phyloP scores from a whole-genome alignment of 2,329 filamentous ascomycete genomes.

The Xylariales sp. region DNA sequence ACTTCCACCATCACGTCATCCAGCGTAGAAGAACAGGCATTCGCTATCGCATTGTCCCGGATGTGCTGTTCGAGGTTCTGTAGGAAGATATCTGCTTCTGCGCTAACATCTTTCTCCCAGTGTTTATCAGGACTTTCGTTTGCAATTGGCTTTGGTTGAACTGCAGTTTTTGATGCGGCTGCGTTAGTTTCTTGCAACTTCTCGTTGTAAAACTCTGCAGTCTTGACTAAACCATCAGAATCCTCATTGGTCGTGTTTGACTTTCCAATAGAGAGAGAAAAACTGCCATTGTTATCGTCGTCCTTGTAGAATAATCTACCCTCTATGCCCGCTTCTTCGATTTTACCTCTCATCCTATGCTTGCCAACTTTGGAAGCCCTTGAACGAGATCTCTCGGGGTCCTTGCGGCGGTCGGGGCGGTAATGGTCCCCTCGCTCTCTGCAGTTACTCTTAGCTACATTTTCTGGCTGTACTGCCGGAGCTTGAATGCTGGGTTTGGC shows the following conservation, averaged over 20 bases:
- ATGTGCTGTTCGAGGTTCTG: conserved; percentile 2
- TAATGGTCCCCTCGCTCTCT: no score
- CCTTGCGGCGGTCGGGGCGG: no score
- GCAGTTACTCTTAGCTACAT: no score
- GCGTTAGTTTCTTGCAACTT: neutral
- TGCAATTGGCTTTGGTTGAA: neutral
- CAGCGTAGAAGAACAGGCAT: neutral
- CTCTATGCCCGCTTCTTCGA: no score
- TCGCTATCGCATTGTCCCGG: neutral
- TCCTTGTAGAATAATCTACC: conserved; percentile 8
- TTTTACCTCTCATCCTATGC: no score
- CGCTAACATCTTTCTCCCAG: neutral
- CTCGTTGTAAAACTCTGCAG: neutral
- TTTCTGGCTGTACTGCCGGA: no score
- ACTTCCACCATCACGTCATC: conserved; percentile 2
- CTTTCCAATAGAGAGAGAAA: neutral
- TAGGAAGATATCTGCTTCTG: conserved; percentile 6
- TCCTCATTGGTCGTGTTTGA: neutral
- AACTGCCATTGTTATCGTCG: conserved; percentile 3
- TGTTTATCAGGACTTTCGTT: neutral
- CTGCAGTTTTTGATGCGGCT: neutral
- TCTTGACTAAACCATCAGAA: no score
- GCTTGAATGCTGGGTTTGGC: no score
- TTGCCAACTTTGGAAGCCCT: no score
- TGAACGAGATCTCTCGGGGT: no score